phyloP scores from a whole-genome alignment of 2,329 filamentous ascomycete species.

The Didymella glomerata region DNA sequence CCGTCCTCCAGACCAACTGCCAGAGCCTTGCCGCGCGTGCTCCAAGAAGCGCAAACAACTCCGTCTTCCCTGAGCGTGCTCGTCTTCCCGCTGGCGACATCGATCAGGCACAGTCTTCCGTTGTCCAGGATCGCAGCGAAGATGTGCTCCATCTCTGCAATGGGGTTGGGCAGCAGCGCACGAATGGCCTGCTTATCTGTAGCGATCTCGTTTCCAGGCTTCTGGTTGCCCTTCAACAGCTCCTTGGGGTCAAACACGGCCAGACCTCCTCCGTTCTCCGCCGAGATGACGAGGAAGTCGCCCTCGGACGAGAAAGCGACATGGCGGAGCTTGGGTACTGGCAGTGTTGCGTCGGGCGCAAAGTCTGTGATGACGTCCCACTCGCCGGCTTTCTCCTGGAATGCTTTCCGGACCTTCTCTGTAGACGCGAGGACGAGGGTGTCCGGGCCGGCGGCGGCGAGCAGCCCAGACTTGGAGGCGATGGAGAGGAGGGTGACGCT shows the following conservation, averaged over 20 bases:
- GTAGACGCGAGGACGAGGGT: slow-evolving; percentile 79
- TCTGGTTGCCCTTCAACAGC: slow-evolving; percentile 67
- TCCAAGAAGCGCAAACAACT: slow-evolving; percentile 90
- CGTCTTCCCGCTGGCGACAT: slow-evolving; percentile 69
- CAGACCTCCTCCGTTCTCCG: slow-evolving; percentile 81
- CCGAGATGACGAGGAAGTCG: slow-evolving; percentile 80
- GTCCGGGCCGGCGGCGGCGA: slow-evolving; percentile 88
- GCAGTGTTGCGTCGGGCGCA: slow-evolving; percentile 75
- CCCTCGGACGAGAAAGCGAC: slow-evolving; percentile 92
- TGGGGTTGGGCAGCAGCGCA: slow-evolving; percentile 81
- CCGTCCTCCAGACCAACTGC: slow-evolving; percentile 86
- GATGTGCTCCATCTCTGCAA: slow-evolving; percentile 73
- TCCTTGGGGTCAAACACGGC: slow-evolving; percentile 79
- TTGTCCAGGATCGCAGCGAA: slow-evolving; percentile 82
- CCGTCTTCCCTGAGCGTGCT: slow-evolving; percentile 70
- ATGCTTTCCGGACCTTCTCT: slow-evolving; percentile 78
- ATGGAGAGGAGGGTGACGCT: slow-evolving; percentile 86
- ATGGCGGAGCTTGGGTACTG: slow-evolving; percentile 82
- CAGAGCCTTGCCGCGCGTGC: slow-evolving; percentile 89
- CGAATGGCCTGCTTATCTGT: slow-evolving; percentile 80
- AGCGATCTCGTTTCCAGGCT: slow-evolving; percentile 75
- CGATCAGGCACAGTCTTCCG: slow-evolving; percentile 84
- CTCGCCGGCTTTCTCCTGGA: slow-evolving; percentile 63
- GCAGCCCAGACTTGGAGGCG: slow-evolving; percentile 78
- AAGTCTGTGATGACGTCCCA: slow-evolving; percentile 74